Evolutionary conservation across 129 eudicot species (phyloP).

Genomic region (Centella asiatica): DNA sequence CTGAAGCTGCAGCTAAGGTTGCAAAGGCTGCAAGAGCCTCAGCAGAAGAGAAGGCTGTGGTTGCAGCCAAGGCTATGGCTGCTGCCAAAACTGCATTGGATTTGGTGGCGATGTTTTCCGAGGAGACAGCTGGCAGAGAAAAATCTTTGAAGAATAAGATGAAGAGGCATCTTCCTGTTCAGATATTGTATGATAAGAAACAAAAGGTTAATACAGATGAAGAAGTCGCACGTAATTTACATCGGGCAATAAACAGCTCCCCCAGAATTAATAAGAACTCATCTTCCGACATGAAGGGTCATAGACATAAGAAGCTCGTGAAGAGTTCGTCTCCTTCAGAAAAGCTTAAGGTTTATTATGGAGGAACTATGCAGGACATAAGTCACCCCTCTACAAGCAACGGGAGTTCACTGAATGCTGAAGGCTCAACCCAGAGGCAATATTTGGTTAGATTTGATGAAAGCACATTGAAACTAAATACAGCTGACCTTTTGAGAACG

Average conservation of each 20-base stretch:
- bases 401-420: conserved; percentile 22
- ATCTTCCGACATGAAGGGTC: conserved; percentile 40
- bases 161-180: conserved; percentile 63
- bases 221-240: conserved; percentile 74
- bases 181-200: conserved; percentile 51
- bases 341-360: conserved; percentile 18
- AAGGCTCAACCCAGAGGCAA: conserved; percentile 21
- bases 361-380: conserved; percentile 2
- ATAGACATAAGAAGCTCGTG: conserved; percentile 43
- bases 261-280: conserved; percentile 64
- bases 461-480: conserved; percentile 22
- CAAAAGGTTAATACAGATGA: conserved; percentile 55
- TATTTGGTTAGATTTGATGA: conserved; percentile 31
- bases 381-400: conserved; percentile 25
- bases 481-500: conserved; percentile 20
- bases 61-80: conserved; percentile 74
- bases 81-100: conserved; percentile 85
- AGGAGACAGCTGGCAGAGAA: conserved; percentile 31
- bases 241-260: conserved; percentile 61
- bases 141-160: conserved; percentile 35
- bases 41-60: conserved; percentile 70
- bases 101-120: conserved; percentile 42
- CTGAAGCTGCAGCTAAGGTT: conserved; percentile 47
- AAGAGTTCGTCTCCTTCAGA: conserved; percentile 38
- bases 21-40: conserved; percentile 64